A percentile compares a stretch with the other conserved stretches of the same genome.
Evolutionary conservation across 495 filamentous ascomycete genomes (phyloP).

Genomic region (Aspergillus baeticus): DNA sequence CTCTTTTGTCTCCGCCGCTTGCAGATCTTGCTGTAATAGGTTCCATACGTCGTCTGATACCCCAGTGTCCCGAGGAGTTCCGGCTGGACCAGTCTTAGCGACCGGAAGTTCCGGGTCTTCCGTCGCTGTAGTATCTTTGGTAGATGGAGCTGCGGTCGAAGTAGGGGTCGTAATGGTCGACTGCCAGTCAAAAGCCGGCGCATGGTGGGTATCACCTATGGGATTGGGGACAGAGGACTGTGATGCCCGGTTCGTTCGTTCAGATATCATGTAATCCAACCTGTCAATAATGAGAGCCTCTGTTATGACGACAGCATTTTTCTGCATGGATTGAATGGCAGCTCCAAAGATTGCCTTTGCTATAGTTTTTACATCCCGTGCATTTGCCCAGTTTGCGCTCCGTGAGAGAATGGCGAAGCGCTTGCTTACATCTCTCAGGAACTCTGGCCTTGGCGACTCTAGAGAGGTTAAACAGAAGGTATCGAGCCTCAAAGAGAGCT

Average conservation of each 20-base stretch:
- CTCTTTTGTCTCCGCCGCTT: conserved; percentile 26
- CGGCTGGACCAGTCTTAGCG: background rate
- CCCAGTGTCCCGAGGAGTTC: conserved; percentile 47
- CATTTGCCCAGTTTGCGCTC: conserved; percentile 65
- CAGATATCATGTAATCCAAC: conserved; percentile 44
- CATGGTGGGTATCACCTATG: background rate
- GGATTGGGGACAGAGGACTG: background rate
- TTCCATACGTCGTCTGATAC: conserved; percentile 63
- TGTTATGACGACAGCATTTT: conserved; percentile 21
- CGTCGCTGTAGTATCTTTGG: background rate
- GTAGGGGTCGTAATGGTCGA: background rate
- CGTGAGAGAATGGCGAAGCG: conserved; percentile 41
- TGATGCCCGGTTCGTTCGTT: conserved; percentile 21
- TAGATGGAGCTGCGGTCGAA: background rate
- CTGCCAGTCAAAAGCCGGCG: background rate
- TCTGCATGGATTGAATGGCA: conserved; percentile 25
- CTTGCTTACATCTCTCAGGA: conserved; percentile 24
- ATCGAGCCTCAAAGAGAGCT: conserved; percentile 17
- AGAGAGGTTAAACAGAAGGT: conserved; percentile 38
- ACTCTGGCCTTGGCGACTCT: conserved; percentile 17
- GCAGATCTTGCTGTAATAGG: conserved; percentile 52
- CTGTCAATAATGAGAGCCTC: conserved; percentile 35
- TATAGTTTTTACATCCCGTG: conserved; percentile 60
- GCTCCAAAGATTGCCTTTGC: conserved; percentile 50
- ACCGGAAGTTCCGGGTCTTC: conserved; percentile 4